Conservation (phyloP, 2,329 filamentous ascomycete species). For the Trichoderma guizhouense region DNA sequence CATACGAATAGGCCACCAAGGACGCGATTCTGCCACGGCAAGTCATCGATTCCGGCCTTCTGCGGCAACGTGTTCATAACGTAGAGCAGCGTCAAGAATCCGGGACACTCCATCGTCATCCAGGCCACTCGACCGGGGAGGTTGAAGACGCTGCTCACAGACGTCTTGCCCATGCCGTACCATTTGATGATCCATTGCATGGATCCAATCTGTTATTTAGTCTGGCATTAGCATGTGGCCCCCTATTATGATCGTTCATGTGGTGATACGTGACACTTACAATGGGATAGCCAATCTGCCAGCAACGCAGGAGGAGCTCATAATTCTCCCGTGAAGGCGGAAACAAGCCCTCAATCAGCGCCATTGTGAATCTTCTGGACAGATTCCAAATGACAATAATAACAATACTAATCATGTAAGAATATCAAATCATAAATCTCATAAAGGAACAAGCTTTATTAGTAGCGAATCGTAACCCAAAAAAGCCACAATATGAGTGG, state of each 20-base stretch:
- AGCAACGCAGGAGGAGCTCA: slow-evolving; percentile 48
- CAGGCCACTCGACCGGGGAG: slow-evolving; percentile 85
- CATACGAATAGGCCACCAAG: slow-evolving; percentile 65
- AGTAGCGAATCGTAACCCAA: not conserved
- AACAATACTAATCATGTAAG: not conserved
- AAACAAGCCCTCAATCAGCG: slow-evolving; percentile 52
- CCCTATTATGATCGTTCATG: not conserved
- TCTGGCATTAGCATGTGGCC: not conserved
- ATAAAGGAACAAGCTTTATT: not conserved
- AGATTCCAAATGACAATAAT: not conserved
- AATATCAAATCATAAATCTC: not conserved
- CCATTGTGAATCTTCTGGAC: not conserved
- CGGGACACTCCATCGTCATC: slow-evolving; percentile 82
- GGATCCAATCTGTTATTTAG: slow-evolving; percentile 57
- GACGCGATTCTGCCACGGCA: slow-evolving; percentile 76
- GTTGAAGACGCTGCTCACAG: slow-evolving; percentile 69
- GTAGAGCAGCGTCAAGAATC: slow-evolving; percentile 75
- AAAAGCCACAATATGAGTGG: not conserved
- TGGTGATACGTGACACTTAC: slow-evolving; percentile 35
- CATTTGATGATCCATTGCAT: slow-evolving; percentile 74
- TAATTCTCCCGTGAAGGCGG: slow-evolving; percentile 59
- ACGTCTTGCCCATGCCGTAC: slow-evolving; percentile 94
- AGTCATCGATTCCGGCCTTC: slow-evolving; percentile 51
- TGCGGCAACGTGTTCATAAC: slow-evolving; percentile 67
- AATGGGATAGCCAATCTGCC: slow-evolving; percentile 51